Percentiles rank a stretch among this genome's conserved stretches.
Conservation (phyloP, 1,139 yeast genomes). For the Blastobotrys buckinghamii region DNA sequence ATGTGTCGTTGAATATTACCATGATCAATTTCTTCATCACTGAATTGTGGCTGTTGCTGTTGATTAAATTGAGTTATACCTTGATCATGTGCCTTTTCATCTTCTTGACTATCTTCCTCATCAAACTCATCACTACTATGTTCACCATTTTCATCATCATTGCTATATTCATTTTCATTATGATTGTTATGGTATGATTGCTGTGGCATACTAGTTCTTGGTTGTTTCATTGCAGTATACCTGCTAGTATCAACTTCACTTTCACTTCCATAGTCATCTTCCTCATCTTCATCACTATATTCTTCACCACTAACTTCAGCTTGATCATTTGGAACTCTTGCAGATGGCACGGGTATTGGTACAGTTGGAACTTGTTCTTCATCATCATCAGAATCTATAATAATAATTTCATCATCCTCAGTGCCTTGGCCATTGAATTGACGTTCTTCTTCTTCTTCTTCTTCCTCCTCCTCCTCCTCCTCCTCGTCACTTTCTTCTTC, state of each 20-base stretch:
- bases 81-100: slow-evolving; percentile 13
- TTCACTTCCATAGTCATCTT: not conserved
- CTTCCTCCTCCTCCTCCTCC: not conserved
- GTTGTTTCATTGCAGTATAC: slow-evolving; percentile 5
- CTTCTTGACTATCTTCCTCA: slow-evolving; percentile 11
- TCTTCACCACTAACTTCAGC: not conserved
- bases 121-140: slow-evolving; percentile 1
- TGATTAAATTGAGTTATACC: not conserved
- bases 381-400: slow-evolving; percentile 16
- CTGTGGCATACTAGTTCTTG: not conserved
- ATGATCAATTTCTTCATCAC: no score
- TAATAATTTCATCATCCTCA: slow-evolving; percentile 11
- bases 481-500: not conserved
- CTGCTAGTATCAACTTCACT: not conserved
- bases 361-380: not conserved
- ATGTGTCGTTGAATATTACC: not conserved
- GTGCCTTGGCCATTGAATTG: no score
- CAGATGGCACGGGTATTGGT: slow-evolving; percentile 2
- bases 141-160: slow-evolving; percentile 8
- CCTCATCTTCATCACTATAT: not conserved
- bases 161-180: slow-evolving; percentile 15
- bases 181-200: slow-evolving; percentile 2
- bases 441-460: not conserved
- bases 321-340: not conserved
- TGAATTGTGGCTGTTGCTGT: not conserved